Evolutionary conservation across 208 protist species (phyloP), one percentile per base, ranked within the genome.

Genomic region (Leishmania guyanensis): DNA sequence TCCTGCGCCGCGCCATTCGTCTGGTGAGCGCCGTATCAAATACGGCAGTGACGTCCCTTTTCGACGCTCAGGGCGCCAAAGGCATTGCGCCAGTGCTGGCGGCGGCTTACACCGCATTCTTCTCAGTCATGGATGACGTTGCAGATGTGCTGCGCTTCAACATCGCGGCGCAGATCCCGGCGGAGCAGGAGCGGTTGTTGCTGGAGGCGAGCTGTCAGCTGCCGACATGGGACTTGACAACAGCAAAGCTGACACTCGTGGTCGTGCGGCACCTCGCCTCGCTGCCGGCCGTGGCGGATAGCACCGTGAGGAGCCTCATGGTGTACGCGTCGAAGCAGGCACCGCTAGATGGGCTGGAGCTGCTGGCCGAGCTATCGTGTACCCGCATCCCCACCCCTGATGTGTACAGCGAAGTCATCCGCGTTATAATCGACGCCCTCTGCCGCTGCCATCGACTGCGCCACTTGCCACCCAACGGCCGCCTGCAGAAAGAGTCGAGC

Each of bases 381-480:
- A 93, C 91, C 26, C 89, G 93, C 75, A 91, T 98, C 56, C 64
- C 94, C 17, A 89, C 90, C 72, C 86, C 88, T 20, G 71, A 85
- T 54, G 86, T 86, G 26, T 98, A 92, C 82, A 91, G 87, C 78
- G 90, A 96, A 17, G 81, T 98, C 48, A 86, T 94, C 50, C 92
- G 90, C 20, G 83, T 84, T 26, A 89, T 96, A 14, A 80, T 92
- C 8, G 78, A 95, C 68, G 58, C 87, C 0, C 81, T 98, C 64
- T 85, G 84, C 26, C 92, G 89, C 29, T 95, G 84, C 75, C 93
- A 95, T 81, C 89, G 87, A 16, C 87, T 98, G 58, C 85, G 85
- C 53, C 92, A 98, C 86, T 87, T 98, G 78, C 94, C 94, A 14
- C 88, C 89, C 10, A 98, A 98, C 77, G 92, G 92, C 1, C 89